phyloP scores from a whole-genome alignment of 257 asterid genomes.

The Solanum pinnatisectum region DNA sequence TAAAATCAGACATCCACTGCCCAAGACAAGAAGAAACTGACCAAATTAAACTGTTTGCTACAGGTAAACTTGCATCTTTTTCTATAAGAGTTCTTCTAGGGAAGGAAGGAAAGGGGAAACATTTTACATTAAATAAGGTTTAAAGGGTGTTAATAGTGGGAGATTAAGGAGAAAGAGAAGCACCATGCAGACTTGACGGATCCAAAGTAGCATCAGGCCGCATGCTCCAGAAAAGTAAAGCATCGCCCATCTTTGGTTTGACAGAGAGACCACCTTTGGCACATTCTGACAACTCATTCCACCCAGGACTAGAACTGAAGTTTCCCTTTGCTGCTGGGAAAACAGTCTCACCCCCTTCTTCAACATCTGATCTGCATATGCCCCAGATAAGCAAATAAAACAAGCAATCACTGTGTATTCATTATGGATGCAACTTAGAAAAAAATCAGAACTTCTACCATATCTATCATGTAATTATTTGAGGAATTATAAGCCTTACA shows the following conservation, averaged over 20 bases:
- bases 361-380: constrained; percentile 77
- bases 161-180: neutral
- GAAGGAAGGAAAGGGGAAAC: neutral
- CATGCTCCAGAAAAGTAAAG: constrained; percentile 91
- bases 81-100: neutral
- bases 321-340: constrained; percentile 75
- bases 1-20: neutral
- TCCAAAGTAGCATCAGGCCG: constrained; percentile 79
- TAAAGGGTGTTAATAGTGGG: neutral
- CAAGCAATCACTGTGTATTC: neutral
- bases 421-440: neutral
- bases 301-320: constrained; percentile 45
- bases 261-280: constrained; percentile 68
- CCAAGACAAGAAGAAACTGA: neutral
- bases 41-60: neutral
- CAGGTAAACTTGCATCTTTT: neutral
- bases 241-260: constrained; percentile 74
- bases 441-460: neutral
- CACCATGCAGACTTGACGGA: constrained; percentile 80
- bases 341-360: constrained; percentile 96
- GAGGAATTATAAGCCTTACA: constrained; percentile 36
- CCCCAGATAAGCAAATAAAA: neutral
- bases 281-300: constrained; percentile 69
- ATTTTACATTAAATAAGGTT: neutral
- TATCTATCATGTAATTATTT: neutral